These are phyloP conservation scores for Leucosporidium creatinivorum DNA, from an alignment of 768 basidiomycete genomes.

Conservation along the genomic window DNA sequence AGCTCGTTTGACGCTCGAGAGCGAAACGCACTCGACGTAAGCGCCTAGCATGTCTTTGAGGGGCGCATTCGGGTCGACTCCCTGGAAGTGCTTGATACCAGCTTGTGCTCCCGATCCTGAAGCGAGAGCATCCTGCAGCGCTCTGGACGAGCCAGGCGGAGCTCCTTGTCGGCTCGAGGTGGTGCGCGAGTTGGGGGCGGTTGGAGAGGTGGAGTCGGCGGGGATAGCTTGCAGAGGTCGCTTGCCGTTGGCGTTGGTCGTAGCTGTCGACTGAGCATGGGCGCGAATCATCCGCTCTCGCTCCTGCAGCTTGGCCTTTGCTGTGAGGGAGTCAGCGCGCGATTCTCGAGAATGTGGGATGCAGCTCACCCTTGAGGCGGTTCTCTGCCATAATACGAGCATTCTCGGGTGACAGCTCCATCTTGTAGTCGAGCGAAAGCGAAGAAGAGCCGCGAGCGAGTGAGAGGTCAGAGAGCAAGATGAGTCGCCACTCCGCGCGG, in stretches of 20 bases:
- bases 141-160: conserved; percentile 1
- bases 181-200: conserved; percentile 41
- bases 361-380: conserved; percentile 20
- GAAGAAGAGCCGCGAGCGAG: too few species aligned
- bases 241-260: conserved; percentile 54
- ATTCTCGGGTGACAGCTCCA: conserved; percentile 14
- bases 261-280: conserved; percentile 1
- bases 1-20: conserved; percentile 59
- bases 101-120: neutral
- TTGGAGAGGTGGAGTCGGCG: conserved; percentile 57
- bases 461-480: too few species aligned
- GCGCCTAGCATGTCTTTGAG: conserved; percentile 53
- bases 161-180: neutral
- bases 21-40: conserved; percentile 85
- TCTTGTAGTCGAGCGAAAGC: neutral
- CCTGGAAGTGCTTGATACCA: conserved; percentile 13
- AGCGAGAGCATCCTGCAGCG: conserved; percentile 36
- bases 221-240: conserved; percentile 58
- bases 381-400: conserved; percentile 18
- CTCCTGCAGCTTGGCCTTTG: conserved; percentile 33
- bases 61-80: conserved; percentile 25
- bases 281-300: conserved; percentile 13
- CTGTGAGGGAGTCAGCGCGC: conserved; percentile 7
- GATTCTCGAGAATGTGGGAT: neutral
- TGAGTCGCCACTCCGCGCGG: too few species aligned